A percentile compares a stretch with the other conserved stretches of the same genome.
These are phyloP conservation scores for Metschnikowia rubicola DNA, from an alignment of 805 yeast genomes.

Conservation along the genomic window DNA sequence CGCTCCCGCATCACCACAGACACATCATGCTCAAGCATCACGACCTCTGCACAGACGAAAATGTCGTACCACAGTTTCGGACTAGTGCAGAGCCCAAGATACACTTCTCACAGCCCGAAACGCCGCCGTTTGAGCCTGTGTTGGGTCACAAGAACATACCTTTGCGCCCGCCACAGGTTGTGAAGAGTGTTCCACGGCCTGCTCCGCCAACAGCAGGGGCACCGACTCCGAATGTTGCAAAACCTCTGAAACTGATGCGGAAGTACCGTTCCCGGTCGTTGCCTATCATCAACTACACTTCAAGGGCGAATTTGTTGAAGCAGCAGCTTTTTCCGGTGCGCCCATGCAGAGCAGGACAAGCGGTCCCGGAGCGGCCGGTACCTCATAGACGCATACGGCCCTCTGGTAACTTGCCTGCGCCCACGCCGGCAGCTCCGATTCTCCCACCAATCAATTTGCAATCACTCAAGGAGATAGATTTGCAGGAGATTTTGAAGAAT, in stretches of 20 bases:
- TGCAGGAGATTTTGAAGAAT: constrained; percentile 83
- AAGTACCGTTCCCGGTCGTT: constrained; percentile 38
- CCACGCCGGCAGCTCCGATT: constrained; percentile 32
- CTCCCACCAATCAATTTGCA: constrained; percentile 83
- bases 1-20: constrained; percentile 10
- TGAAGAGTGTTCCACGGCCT: constrained; percentile 5
- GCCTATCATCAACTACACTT: constrained; percentile 39
- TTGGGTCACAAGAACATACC: constrained; percentile 11
- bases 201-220: no score
- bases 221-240: constrained; percentile 5
- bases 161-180: constrained; percentile 7
- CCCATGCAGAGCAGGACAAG: constrained; percentile 14
- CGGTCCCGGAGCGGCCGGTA: constrained; percentile 7
- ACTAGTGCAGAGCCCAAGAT: no score
- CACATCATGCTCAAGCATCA: constrained; percentile 21
- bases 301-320: constrained; percentile 14
- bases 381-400: constrained; percentile 3
- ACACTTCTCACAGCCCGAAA: not conserved
- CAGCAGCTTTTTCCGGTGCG: constrained; percentile 12
- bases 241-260: constrained; percentile 34
- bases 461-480: constrained; percentile 78
- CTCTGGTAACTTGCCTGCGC: constrained; percentile 3
- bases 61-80: no score
- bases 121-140: constrained; percentile 2
- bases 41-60: constrained; percentile 16